Evolutionary conservation across 257 asterid genomes (phyloP), one percentile per base, ranked within the genome.

Genomic region (Gardenia jasminoides): DNA sequence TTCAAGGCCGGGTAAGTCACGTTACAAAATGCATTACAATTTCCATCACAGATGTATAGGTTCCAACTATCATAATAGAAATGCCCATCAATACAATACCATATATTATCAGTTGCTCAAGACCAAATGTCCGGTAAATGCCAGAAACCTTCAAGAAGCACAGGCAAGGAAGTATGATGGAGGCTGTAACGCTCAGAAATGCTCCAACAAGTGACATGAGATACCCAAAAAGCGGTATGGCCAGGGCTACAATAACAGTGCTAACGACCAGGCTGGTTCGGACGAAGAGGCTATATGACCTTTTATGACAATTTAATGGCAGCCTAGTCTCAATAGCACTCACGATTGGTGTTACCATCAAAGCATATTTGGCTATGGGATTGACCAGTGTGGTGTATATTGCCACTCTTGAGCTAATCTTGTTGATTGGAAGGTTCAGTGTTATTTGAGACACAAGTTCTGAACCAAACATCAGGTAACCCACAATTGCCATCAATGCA

Each of bases 181-280:
- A 92, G 28, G 92, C 96, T 2, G 91, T 79, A 2, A 88, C 87
- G 68, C 97, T 90, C 56, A 89, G 54, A 68, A 90, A 89, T 5
- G 97, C 94, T 8, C 98, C 97, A 0, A 92, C 92, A 30, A 93
- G 88, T 26, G 96, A 86, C 95, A 88, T 93, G 19, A 91, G 89
- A 66, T 85, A 65, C 13, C 84, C 98, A 41, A 93, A 96, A 70
- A 91, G 88, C 0, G 98, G 99, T 41, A 95, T 78, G 5, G 88
- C 77, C 56, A 93, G 19, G 17, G 98, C 97, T 74, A 93, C 92
- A 9, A 80, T 10, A 1, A 92, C 87, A 4, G 93, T 91, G 90
- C 97, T 92, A 3, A 85, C 11, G 10, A 93, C 95, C 87, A 93
- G 74, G 26, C 62, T 2, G 4, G 86, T 80, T 86, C 97, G 84